A percentile compares a stretch with the other conserved stretches of the same genome.
Evolutionary conservation across 1,284 basidiomycete genomes (phyloP).

Genomic region (Fomitopsis pinicola): DNA sequence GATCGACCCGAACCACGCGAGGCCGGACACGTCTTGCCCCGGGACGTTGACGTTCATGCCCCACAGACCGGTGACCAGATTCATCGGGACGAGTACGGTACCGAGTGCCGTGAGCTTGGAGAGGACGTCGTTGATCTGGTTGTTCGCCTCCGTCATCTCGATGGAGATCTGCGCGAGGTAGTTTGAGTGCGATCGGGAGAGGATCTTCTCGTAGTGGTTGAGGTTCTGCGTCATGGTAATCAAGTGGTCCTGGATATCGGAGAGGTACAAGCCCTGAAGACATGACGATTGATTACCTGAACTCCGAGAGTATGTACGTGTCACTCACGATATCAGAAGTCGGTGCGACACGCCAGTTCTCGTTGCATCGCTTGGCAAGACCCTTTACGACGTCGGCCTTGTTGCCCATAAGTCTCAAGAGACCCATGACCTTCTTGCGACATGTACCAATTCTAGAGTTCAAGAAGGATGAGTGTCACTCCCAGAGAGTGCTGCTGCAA

Average conservation of each 20-base stretch:
- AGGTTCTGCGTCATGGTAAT: slow-evolving; percentile 99
- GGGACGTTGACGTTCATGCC: slow-evolving; percentile 94
- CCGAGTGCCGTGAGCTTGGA: slow-evolving; percentile 98
- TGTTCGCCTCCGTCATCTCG: slow-evolving; percentile 99
- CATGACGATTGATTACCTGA: background rate
- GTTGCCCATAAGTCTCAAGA: slow-evolving; percentile 95
- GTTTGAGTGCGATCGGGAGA: slow-evolving; percentile 98
- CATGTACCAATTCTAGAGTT: slow-evolving; percentile 88
- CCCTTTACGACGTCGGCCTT: slow-evolving; percentile 99
- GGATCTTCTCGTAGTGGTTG: slow-evolving; percentile 99
- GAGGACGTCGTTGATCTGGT: slow-evolving; percentile 99
- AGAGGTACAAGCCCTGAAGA: slow-evolving; percentile 85
- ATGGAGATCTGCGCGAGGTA: slow-evolving; percentile 98
- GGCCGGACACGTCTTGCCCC: slow-evolving; percentile 63
- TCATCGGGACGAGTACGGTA: slow-evolving; percentile 97
- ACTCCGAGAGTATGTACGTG: background rate
- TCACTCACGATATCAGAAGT: slow-evolving; percentile 90
- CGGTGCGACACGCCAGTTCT: slow-evolving; percentile 98
- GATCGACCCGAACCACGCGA: slow-evolving; percentile 84
- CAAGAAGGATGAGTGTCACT: background rate
- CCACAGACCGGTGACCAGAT: slow-evolving; percentile 89
- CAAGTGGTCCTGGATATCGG: slow-evolving; percentile 96
- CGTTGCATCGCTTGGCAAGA: slow-evolving; percentile 96
- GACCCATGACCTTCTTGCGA: slow-evolving; percentile 99
- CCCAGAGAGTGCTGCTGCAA: background rate